Percentiles rank a stretch among this genome's conserved stretches.
These are phyloP conservation scores for Globisporangium middletonii DNA, from an alignment of 352 stramenopile genomes.

Conservation along the genomic window DNA sequence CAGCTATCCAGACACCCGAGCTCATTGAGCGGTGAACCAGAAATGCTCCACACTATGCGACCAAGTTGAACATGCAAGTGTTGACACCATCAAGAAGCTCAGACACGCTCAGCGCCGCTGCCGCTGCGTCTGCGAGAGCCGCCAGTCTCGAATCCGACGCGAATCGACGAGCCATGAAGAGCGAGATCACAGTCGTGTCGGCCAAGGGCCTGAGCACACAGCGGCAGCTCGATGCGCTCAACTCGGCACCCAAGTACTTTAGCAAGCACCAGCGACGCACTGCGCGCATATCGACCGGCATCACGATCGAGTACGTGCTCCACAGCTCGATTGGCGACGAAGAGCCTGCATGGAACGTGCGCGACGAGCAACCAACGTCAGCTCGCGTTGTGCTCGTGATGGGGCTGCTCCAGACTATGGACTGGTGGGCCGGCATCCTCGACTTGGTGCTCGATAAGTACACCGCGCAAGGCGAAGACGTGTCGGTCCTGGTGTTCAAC, in stretches of 20 bases:
- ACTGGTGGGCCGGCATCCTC: constrained; percentile 19
- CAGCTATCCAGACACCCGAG: not conserved
- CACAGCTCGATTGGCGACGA: not conserved
- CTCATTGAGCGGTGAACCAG: not conserved
- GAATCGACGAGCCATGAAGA: not conserved
- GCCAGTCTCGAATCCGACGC: not conserved
- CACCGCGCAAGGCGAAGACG: constrained; percentile 5
- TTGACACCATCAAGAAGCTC: not conserved
- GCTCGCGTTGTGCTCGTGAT: constrained; percentile 24
- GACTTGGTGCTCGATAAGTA: constrained; percentile 17
- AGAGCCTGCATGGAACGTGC: constrained; percentile 25
- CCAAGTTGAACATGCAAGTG: not conserved
- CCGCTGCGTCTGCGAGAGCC: not conserved
- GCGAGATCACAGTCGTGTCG: constrained; percentile 3
- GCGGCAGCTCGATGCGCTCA: constrained; percentile 17
- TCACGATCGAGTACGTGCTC: constrained; percentile 4
- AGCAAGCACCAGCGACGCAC: constrained; percentile 6
- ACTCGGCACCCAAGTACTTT: constrained; percentile 17
- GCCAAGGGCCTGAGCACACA: constrained; percentile 8
- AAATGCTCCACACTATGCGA: not conserved
- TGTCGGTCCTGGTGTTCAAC: constrained; percentile 37
- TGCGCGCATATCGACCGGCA: constrained; percentile 2
- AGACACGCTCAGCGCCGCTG: not conserved
- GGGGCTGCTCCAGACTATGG: constrained; percentile 17
- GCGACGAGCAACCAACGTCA: constrained; percentile 17